Conservation (phyloP, 768 basidiomycete species). For the Clathrus columnatus region DNA sequence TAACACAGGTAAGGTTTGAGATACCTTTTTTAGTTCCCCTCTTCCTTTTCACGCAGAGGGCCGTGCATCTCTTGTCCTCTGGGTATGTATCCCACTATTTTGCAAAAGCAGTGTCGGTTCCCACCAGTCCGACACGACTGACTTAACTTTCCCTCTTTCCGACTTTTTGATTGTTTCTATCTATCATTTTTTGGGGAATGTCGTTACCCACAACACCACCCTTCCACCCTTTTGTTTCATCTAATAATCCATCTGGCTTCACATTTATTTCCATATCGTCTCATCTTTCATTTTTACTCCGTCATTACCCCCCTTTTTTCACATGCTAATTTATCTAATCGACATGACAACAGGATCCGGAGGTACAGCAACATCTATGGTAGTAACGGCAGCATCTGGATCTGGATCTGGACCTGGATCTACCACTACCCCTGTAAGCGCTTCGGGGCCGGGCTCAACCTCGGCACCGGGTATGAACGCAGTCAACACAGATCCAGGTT, state of each 20-base stretch:
- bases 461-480: background rate
- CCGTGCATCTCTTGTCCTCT: background rate
- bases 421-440: constrained; percentile 1
- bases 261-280: no score
- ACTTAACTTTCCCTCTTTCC: no score
- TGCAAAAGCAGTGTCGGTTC: no score
- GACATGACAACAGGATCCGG: background rate
- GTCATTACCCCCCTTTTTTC: no score
- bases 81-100: background rate
- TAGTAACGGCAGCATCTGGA: background rate
- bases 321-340: background rate
- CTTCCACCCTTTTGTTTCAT: no score
- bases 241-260: no score
- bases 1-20: background rate
- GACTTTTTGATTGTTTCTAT: no score
- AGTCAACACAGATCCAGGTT: background rate
- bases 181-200: no score
- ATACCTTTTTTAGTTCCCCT: no score
- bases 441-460: background rate
- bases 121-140: no score
- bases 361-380: background rate
- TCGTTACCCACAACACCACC: no score
- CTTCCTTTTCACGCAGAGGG: background rate
- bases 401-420: background rate
- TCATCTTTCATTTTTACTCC: no score